A percentile compares a stretch with the other conserved stretches of the same genome.
These are phyloP conservation scores for Backusella sp. DNA, from an alignment of 192 early-diverging fungal genomes.

Conservation along the genomic window DNA sequence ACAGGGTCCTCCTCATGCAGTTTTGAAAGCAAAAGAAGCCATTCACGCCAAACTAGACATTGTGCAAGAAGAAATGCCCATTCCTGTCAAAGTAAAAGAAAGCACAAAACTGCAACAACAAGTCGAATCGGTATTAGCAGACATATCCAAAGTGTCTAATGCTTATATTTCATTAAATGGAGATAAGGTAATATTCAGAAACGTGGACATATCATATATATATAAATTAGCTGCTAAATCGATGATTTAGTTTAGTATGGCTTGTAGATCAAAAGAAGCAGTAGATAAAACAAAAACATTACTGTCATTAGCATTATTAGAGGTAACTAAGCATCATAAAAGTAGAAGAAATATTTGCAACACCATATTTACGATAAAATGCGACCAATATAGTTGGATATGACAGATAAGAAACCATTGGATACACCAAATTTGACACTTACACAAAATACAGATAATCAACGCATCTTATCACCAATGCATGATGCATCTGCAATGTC, in stretches of 20 bases:
- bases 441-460: not conserved
- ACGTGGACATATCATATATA: not conserved
- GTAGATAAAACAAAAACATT: constrained; percentile 6
- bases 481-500: constrained; percentile 12
- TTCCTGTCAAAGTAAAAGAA: not conserved
- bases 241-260: constrained; percentile 7
- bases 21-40: not conserved
- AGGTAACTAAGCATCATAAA: constrained; percentile 4
- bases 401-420: constrained; percentile 9
- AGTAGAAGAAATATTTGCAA: not conserved
- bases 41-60: constrained; percentile 1
- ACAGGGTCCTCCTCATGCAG: not conserved
- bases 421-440: not conserved
- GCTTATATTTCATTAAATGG: constrained; percentile 10
- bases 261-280: not conserved
- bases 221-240: not conserved
- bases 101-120: not conserved
- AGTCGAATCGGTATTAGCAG: not conserved
- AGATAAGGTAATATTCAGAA: not conserved
- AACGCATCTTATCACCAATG: constrained; percentile 1
- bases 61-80: not conserved
- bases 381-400: not conserved
- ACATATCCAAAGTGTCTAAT: constrained; percentile 12
- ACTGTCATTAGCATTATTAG: not conserved
- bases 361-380: too few species aligned